Conservation (phyloP, 192 early-diverging fungal species). For the Entrophospora sp. region DNA sequence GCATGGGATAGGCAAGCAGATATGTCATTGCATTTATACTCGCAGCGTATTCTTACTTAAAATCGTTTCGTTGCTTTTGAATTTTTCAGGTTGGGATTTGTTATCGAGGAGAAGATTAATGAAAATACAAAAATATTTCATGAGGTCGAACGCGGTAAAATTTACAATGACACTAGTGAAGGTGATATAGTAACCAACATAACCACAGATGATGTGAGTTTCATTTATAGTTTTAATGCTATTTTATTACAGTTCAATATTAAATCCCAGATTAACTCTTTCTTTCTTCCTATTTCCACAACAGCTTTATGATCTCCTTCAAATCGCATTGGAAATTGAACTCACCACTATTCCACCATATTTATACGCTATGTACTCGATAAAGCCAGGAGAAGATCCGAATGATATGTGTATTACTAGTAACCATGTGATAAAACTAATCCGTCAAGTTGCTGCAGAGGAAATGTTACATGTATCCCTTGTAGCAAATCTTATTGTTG, state of each 20-base stretch:
- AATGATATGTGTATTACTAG: too few relatives aligned
- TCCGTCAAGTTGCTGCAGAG: neutral
- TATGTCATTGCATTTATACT: neutral
- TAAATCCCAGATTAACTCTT: neutral
- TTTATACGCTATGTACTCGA: constrained; percentile 3
- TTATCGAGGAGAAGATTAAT: neutral
- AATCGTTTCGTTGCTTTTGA: neutral
- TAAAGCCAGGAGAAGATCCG: neutral
- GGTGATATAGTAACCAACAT: neutral
- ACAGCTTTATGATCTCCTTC: neutral
- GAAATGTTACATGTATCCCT: constrained; percentile 4
- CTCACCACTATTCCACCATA: constrained; percentile 2
- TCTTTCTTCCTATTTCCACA: too few relatives aligned
- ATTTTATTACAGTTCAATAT: neutral
- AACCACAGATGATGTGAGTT: constrained; percentile 2
- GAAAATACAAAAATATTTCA: neutral
- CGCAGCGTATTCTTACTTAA: neutral
- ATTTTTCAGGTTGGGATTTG: neutral
- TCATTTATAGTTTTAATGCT: neutral
- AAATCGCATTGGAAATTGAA: neutral
- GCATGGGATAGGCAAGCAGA: neutral
- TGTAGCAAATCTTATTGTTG: constrained; percentile 9
- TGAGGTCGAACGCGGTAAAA: neutral
- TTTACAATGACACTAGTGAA: neutral
- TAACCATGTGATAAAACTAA: neutral